These are phyloP conservation scores for Diaporthe nobilis DNA, from an alignment of 2,329 filamentous ascomycete genomes.

Conservation along the genomic window DNA sequence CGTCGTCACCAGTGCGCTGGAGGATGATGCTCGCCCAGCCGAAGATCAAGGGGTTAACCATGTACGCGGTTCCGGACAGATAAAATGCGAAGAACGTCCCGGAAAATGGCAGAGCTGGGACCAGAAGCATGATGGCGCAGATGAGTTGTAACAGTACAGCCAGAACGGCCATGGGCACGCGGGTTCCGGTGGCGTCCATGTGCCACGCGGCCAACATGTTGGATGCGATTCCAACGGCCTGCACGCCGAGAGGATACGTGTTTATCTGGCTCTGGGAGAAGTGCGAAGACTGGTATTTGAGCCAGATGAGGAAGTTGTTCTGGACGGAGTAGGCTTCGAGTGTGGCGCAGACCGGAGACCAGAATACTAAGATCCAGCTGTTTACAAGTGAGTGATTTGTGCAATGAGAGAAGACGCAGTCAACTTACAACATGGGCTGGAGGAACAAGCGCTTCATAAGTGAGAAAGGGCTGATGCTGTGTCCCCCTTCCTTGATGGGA, in stretches of 20 bases:
- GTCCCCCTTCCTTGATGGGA: conserved; percentile 49
- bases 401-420: background rate
- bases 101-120: conserved; percentile 49
- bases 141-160: conserved; percentile 51
- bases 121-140: conserved; percentile 50
- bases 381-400: background rate
- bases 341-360: conserved; percentile 53
- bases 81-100: conserved; percentile 55
- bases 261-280: conserved; percentile 50
- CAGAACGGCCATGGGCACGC: conserved; percentile 53
- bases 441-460: conserved; percentile 49
- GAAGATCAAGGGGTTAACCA: conserved; percentile 55
- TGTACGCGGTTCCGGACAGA: conserved; percentile 54
- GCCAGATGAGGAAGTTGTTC: conserved; percentile 46
- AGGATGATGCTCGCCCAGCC: conserved; percentile 56
- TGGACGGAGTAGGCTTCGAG: conserved; percentile 50
- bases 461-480: conserved; percentile 51
- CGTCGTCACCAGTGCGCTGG: conserved; percentile 56
- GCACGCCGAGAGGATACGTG: conserved; percentile 54
- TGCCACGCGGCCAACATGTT: conserved; percentile 53
- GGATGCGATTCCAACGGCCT: conserved; percentile 54
- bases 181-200: conserved; percentile 52
- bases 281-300: conserved; percentile 43
- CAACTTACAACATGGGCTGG: conserved; percentile 45
- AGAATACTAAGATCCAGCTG: conserved; percentile 54